Evolutionary conservation across 2,329 filamentous ascomycete genomes (phyloP), one percentile per base, ranked within the genome.

Genomic region (Thermochaetoides dissita): DNA sequence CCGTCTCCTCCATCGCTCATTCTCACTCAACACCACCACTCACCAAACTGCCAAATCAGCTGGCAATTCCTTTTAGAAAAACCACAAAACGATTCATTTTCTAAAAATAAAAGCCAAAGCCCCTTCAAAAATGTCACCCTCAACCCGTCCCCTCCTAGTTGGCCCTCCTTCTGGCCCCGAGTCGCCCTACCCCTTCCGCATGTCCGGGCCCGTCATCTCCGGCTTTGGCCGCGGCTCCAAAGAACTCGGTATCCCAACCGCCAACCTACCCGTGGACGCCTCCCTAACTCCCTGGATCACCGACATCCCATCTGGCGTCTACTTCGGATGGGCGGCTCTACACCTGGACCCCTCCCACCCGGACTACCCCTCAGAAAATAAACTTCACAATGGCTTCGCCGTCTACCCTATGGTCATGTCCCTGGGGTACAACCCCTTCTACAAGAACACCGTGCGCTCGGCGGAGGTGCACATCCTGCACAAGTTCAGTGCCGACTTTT

Each of bases 391-490:
- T 38, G 42, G 40, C 8, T 44, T 40, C 39, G 8, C n/a, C 1
- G 36, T 91, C 43, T 85, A 81, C 61, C 85, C 85, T 1, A 91
- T 93, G 73, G 87, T 94, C 51, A 84, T 95, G 80, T 85, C 79
- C 47, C 89, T 95, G 51, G 91, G 91, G 36, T 96, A 88, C 73
- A 98, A 96, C 63, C 91, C 91, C 0, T 96, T 88, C 65, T 98
- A 94, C 72, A 87, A 88, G 60, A 96, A 98, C 69, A 79, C 73
- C 5, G 77, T 84, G 37, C 79, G 85, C 48, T 85, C 76, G 48
- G 87, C 91, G 57, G 87, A 94, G 69, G 87, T 94, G 43, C 87
- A 94, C 64, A 74, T 98, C 42, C 73, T 98, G 61, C 79, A 85
- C 56, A 61, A 69, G 36, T 94, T 95, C 59, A 60, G 64, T 2